Conservation (phyloP, 768 basidiomycete genomes). For the Leccinellum luteum region DNA sequence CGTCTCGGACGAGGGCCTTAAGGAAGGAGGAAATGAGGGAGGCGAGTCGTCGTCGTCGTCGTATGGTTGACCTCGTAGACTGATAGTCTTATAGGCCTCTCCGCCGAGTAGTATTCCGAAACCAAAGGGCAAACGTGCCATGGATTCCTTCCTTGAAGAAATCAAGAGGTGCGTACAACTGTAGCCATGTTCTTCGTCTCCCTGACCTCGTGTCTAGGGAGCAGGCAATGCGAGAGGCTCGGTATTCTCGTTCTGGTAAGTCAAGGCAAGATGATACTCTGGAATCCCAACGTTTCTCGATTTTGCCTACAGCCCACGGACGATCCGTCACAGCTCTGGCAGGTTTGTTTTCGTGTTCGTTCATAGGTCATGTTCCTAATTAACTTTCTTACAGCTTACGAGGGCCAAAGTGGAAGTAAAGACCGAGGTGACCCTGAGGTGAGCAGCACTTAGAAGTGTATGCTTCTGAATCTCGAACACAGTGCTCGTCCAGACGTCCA, state of each 20-base stretch:
- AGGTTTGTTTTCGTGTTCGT: slow-evolving; percentile 43
- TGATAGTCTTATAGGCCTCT: slow-evolving; percentile 42
- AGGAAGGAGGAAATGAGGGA: slow-evolving; percentile 34
- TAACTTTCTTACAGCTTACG: slow-evolving; percentile 57
- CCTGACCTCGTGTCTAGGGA: slow-evolving; percentile 56
- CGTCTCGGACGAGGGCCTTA: slow-evolving; percentile 31
- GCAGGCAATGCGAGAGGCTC: slow-evolving; percentile 87
- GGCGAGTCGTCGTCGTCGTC: slow-evolving; percentile 23
- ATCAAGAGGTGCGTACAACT: slow-evolving; percentile 72
- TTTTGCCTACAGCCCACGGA: slow-evolving; percentile 44
- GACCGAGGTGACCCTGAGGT: slow-evolving; percentile 89
- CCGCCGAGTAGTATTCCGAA: slow-evolving; percentile 58
- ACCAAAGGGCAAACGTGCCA: slow-evolving; percentile 91
- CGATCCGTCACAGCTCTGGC: slow-evolving; percentile 91
- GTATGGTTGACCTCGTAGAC: background rate
- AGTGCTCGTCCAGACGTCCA: slow-evolving; percentile 66
- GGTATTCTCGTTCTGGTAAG: slow-evolving; percentile 68
- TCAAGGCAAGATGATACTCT: background rate
- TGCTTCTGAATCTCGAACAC: slow-evolving; percentile 2
- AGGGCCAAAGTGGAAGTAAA: slow-evolving; percentile 86
- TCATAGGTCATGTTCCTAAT: background rate
- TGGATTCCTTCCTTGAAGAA: slow-evolving; percentile 96
- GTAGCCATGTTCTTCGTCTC: background rate
- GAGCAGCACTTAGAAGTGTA: slow-evolving; percentile 14
- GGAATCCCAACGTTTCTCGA: background rate